phyloP scores from a whole-genome alignment of 192 early-diverging fungal species.

The Thamnidium elegans region DNA sequence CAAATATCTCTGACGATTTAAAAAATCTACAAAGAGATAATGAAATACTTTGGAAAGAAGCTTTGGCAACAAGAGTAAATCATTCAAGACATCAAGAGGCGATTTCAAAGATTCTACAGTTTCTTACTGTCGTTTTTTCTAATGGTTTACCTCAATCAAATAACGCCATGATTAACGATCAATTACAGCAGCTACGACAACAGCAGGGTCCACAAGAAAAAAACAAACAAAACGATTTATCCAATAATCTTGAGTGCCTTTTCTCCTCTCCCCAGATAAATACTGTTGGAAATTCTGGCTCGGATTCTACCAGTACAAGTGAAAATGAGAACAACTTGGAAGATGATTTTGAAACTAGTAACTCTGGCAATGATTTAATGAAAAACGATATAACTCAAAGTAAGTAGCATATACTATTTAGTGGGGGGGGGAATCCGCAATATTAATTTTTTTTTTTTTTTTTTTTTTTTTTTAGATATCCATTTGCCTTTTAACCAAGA shows the following conservation, averaged over 20 bases:
- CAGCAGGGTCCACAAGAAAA: no score
- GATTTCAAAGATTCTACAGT: constrained; percentile 90
- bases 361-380: no score
- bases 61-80: constrained; percentile 63
- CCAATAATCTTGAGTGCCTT: no score
- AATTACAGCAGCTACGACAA: not conserved
- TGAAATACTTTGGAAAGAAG: constrained; percentile 83
- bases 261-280: no score
- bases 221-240: no score
- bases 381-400: not conserved
- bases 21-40: constrained; percentile 89
- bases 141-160: constrained; percentile 32
- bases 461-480: constrained; percentile 2
- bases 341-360: not conserved
- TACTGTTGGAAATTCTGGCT: not conserved
- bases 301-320: not conserved
- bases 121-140: constrained; percentile 85
- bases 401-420: no score
- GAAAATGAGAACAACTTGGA: not conserved
- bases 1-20: constrained; percentile 81
- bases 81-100: constrained; percentile 84
- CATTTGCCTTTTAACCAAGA: not conserved
- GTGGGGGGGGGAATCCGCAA: no score
- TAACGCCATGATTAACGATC: not conserved
- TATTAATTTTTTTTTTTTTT: not conserved